Percentiles rank a stretch among this genome's conserved stretches.
Evolutionary conservation across 2,329 filamentous ascomycete species (phyloP).

Genomic region (Colletotrichum cereale): DNA sequence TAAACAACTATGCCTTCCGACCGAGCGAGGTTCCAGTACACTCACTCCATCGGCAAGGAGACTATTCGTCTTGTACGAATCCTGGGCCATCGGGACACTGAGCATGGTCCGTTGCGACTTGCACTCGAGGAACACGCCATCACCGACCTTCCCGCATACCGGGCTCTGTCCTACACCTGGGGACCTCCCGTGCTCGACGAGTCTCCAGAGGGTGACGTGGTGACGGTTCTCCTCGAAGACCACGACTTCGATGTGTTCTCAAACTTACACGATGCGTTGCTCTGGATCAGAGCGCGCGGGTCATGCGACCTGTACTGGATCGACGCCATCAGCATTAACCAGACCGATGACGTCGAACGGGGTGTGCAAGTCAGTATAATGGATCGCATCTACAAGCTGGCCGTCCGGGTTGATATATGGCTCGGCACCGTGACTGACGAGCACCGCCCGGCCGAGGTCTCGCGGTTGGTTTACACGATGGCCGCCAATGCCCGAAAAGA

Average conservation of each 20-base stretch:
- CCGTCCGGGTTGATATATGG: conserved; percentile 40
- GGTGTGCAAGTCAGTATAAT: conserved; percentile 38
- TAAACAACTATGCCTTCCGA: neutral
- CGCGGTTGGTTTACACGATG: conserved; percentile 10
- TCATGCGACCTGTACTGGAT: conserved; percentile 32
- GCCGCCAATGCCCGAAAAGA: conserved; percentile 14
- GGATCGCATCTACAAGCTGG: conserved; percentile 40
- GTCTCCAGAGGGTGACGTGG: neutral
- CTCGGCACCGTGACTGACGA: conserved; percentile 28
- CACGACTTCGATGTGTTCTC: conserved; percentile 1
- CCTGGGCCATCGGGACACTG: neutral
- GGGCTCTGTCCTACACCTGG: conserved; percentile 35
- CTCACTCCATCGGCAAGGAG: conserved; percentile 11
- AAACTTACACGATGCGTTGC: conserved; percentile 21
- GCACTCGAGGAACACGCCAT: conserved; percentile 25
- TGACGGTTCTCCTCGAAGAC: conserved; percentile 2
- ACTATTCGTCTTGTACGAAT: conserved; percentile 25
- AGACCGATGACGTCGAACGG: conserved; percentile 30
- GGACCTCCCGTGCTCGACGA: conserved; percentile 6
- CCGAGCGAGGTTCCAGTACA: conserved; percentile 7
- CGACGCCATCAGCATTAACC: conserved; percentile 42
- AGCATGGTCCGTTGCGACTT: neutral
- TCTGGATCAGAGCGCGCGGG: conserved; percentile 23
- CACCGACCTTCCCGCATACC: conserved; percentile 12
- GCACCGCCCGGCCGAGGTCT: conserved; percentile 19